Base-by-base conservation (phyloP, 768 basidiomycete species). In the Ramaria sp. region DNA sequence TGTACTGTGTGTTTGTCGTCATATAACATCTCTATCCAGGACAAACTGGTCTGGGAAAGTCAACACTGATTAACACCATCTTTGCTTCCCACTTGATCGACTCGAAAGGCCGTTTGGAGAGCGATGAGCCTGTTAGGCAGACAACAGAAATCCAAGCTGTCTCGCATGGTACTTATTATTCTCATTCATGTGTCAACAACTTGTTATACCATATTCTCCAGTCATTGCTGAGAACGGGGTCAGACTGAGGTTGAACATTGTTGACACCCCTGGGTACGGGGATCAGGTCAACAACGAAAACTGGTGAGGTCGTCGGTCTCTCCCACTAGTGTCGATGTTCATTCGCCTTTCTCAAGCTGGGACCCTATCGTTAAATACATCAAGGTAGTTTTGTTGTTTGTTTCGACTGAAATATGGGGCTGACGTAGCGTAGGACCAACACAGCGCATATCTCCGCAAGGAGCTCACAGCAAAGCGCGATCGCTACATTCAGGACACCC, bases 231-330 rank as follows among this genome's bases (percentile, higher is more conserved):
- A 99, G 72, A 97, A 98, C 62, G 91, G 91, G 56, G 95, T 99
- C 59, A 86, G 83, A 68, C 81, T 99, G 59, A 82, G 91, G 52
- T 75, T 99, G 66, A 98, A 97, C 78, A 97, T 99, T 62, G 91
- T 98, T 63, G 95, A 99, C 72, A 99, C 96, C 11, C 95, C 95
- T 53, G 95, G 96, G 37, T 99, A 94, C 65, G 95, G 94, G 48
- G 95, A 99, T 79, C 91, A 93, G 66, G 83, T 99, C 69, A 95
- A 99, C 81, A 99, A 99, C 71, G 95, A 99, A 71, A 88, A 88
- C 70, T 97, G 96, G 91, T 93, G 65, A 49, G 84, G 71, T 33
- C 38, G 56, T 37, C 13, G 34, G 13, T 37, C 9, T 37, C 39
- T 30, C 48, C 42, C 17, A 30, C n/a, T 20, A 0, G 19, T 7